Base-by-base conservation (phyloP, 2,329 filamentous ascomycete species). In the Microascus cirrosus region DNA sequence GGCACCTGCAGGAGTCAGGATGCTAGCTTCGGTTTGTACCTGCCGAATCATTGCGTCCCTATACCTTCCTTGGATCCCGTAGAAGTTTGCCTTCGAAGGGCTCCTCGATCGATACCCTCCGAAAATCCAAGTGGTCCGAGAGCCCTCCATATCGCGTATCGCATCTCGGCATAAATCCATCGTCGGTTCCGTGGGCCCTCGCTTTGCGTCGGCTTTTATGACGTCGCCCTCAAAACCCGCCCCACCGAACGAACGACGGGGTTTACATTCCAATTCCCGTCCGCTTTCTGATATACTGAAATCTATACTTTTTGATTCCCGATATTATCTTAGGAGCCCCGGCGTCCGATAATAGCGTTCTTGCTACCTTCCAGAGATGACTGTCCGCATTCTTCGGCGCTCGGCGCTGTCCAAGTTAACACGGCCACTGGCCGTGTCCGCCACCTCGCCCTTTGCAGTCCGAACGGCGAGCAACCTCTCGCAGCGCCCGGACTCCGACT, bases 401-500 rank as follows among this genome's bases (percentile, higher is more conserved):
- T 61, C 67, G 56, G 61, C 67, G 55, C 61, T 70, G 50, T n/a
- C 51, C 22, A 34, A 36, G 35, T 25, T 54, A 18, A 42, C 20
- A 20, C 25, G 25, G 53, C 65, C 63, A 59, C 61, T 64, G 62
- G 62, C 60, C 60, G 53, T 56, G 57, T 58, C 61, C 56, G 55
- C 60, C 56, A 53, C 52, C 50, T 35, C 56, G 45, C 59, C 55
- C 60, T 24, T 15, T 35, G 58, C 63, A 20, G 58, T 67, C 56
- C 73, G 77, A 61, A 64, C 65, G 45, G 74, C 74, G 39, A 75
- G 78, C 67, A 77, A 75, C 61, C 70, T 83, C 59, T 82, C 80
- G 4, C 81, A 84, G 64, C 74, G 76, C 13, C 81, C 78, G 11
- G 77, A 82, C 59, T 77, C 80, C 1, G 74, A 75, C 55, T 76